Evolutionary conservation across 2,329 filamentous ascomycete species (phyloP).

Genomic region (Alternaria viburni): DNA sequence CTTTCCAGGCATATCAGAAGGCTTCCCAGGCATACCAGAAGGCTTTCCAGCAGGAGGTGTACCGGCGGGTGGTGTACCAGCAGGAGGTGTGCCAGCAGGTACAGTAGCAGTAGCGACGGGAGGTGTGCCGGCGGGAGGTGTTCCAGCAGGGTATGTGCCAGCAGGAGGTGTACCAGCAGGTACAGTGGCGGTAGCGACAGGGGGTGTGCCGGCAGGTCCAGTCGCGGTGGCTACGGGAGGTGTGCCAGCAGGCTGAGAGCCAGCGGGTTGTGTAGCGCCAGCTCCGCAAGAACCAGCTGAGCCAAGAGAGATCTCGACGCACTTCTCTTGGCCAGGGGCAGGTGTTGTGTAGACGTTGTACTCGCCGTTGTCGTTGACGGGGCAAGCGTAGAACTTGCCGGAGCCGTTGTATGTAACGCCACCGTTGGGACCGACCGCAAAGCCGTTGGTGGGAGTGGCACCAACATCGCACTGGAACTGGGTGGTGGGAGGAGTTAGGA

Average conservation of each 20-base stretch:
- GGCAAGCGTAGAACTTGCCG: constrained; percentile 65
- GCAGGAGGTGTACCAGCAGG: neutral
- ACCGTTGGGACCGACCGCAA: constrained; percentile 62
- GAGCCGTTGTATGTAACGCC: constrained; percentile 59
- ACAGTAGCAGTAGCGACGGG: neutral
- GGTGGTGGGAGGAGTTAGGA: constrained; percentile 65
- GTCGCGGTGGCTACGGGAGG: neutral
- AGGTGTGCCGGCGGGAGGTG: neutral
- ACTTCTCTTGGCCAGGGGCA: constrained; percentile 54
- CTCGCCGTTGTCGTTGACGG: constrained; percentile 60
- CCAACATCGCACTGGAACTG: constrained; percentile 68
- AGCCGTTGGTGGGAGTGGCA: constrained; percentile 58
- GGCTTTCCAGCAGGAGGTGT: neutral
- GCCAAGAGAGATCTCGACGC: constrained; percentile 56
- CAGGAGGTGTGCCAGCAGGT: neutral
- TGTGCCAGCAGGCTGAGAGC: neutral
- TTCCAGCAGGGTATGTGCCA: neutral
- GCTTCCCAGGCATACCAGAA: neutral
- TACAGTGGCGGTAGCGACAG: neutral
- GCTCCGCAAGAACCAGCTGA: constrained; percentile 28
- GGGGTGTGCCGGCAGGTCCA: neutral
- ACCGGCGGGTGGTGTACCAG: neutral
- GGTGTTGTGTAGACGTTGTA: constrained; percentile 62
- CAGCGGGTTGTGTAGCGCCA: constrained; percentile 6
- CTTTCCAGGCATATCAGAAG: neutral